phyloP scores from a whole-genome alignment of 768 basidiomycete genomes.

The Boletus sensibilis region DNA sequence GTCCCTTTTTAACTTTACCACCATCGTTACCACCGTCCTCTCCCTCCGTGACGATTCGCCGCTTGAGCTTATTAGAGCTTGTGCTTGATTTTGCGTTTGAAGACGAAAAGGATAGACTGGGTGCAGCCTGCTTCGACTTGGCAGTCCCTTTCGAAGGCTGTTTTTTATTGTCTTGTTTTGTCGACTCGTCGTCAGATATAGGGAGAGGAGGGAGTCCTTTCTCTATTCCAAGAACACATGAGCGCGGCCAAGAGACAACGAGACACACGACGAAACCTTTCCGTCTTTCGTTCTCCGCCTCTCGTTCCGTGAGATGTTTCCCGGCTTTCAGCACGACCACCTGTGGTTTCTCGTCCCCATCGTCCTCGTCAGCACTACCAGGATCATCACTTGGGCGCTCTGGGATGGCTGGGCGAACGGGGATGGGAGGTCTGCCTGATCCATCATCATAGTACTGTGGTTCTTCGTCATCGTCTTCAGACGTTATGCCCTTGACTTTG shows the following conservation, averaged over 20 bases:
- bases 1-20: constrained; percentile 23
- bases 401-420: constrained; percentile 69
- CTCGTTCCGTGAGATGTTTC: constrained; percentile 77
- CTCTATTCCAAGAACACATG: constrained; percentile 38
- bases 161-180: constrained; percentile 31
- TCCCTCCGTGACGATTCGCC: constrained; percentile 37
- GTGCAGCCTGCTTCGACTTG: constrained; percentile 22
- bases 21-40: constrained; percentile 29
- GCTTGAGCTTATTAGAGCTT: constrained; percentile 31
- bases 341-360: constrained; percentile 79
- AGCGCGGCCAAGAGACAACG: background rate
- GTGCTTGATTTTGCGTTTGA: constrained; percentile 24
- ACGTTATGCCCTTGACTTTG: constrained; percentile 51
- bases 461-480: constrained; percentile 48
- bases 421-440: constrained; percentile 71
- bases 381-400: constrained; percentile 64
- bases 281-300: constrained; percentile 75
- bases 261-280: constrained; percentile 49
- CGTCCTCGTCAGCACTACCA: constrained; percentile 72
- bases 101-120: constrained; percentile 42
- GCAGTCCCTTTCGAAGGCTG: constrained; percentile 16
- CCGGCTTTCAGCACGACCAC: constrained; percentile 87
- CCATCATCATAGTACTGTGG: constrained; percentile 62
- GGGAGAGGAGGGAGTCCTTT: constrained; percentile 60
- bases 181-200: constrained; percentile 32